phyloP scores from a whole-genome alignment of 2,329 filamentous ascomycete species.

The Graphilbum fragrans region DNA sequence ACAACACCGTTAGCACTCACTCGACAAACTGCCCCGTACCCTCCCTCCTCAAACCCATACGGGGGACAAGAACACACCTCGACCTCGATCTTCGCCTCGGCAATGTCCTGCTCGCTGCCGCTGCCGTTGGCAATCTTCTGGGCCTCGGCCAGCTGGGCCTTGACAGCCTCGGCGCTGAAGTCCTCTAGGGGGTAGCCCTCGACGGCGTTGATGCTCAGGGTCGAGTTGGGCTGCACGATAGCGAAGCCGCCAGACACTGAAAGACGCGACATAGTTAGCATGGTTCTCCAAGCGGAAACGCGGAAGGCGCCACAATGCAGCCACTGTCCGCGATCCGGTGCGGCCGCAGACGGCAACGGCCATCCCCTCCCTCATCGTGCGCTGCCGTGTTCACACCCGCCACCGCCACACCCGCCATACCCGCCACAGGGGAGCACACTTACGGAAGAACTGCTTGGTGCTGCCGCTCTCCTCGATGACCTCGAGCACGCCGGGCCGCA shows the following conservation, averaged over 20 bases:
- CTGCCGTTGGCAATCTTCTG: slow-evolving; percentile 86
- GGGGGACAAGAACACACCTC: slow-evolving; percentile 50
- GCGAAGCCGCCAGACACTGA: slow-evolving; percentile 94
- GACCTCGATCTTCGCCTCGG: slow-evolving; percentile 97
- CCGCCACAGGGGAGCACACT: too few species aligned
- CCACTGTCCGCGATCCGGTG: neutral
- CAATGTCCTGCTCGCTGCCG: slow-evolving; percentile 94
- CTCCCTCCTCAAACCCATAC: neutral
- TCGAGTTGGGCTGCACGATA: slow-evolving; percentile 87
- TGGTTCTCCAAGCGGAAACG: too few species aligned
- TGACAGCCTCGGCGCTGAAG: slow-evolving; percentile 86
- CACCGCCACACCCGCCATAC: too few species aligned
- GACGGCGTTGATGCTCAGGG: slow-evolving; percentile 95
- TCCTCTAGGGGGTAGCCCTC: slow-evolving; percentile 92
- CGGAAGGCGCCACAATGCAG: too few species aligned
- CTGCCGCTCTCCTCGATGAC: slow-evolving; percentile 84
- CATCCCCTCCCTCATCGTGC: neutral
- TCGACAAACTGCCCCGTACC: too few species aligned
- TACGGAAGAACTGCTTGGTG: slow-evolving; percentile 98
- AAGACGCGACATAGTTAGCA: slow-evolving; percentile 1
- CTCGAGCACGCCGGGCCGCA: slow-evolving; percentile 93
- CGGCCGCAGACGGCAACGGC: neutral
- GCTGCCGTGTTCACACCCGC: neutral
- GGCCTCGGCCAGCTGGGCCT: slow-evolving; percentile 82
- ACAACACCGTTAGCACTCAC: too few species aligned